Evolutionary conservation across 768 basidiomycete genomes (phyloP).

Genomic region (Chlorophyllum brunneum): DNA sequence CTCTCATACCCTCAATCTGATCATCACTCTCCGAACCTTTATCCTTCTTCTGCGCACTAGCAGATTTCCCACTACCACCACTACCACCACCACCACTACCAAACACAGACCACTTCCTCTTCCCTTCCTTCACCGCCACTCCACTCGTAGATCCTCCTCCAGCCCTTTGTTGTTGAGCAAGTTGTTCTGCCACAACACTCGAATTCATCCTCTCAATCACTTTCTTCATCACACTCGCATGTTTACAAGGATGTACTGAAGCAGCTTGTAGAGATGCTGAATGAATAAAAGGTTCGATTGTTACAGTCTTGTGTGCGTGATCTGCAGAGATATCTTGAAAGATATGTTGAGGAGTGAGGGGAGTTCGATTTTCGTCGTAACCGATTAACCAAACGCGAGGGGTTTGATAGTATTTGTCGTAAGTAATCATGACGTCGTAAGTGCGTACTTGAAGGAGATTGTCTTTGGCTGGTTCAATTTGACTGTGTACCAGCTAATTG

Average conservation of each 20-base stretch:
- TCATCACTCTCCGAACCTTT: constrained; percentile 49
- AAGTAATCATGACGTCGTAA: constrained; percentile 99
- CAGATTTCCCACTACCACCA: constrained; percentile 2
- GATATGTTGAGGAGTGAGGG: constrained; percentile 84
- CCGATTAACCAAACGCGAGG: constrained; percentile 97
- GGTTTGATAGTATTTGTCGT: constrained; percentile 99
- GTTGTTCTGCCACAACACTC: constrained; percentile 78
- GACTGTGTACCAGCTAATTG: constrained; percentile 29
- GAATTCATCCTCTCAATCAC: constrained; percentile 98
- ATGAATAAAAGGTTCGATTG: constrained; percentile 98
- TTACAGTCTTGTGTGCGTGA: constrained; percentile 97
- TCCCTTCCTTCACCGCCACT: constrained; percentile 41
- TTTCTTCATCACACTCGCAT: constrained; percentile 99
- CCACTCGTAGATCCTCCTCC: constrained; percentile 21
- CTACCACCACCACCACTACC: too few relatives aligned
- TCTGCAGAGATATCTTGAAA: constrained; percentile 98
- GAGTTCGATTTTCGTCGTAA: constrained; percentile 93
- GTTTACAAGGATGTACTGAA: constrained; percentile 97
- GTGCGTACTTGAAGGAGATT: constrained; percentile 95
- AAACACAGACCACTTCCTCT: constrained; percentile 81
- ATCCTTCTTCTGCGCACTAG: constrained; percentile 7
- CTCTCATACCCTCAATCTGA: constrained; percentile 85
- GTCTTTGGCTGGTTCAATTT: constrained; percentile 63
- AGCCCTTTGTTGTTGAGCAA: constrained; percentile 51
- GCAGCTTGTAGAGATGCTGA: constrained; percentile 80